These are phyloP conservation scores for Dothideomycetidae sp. DNA, from an alignment of 2,329 filamentous ascomycete species.

Conservation along the genomic window DNA sequence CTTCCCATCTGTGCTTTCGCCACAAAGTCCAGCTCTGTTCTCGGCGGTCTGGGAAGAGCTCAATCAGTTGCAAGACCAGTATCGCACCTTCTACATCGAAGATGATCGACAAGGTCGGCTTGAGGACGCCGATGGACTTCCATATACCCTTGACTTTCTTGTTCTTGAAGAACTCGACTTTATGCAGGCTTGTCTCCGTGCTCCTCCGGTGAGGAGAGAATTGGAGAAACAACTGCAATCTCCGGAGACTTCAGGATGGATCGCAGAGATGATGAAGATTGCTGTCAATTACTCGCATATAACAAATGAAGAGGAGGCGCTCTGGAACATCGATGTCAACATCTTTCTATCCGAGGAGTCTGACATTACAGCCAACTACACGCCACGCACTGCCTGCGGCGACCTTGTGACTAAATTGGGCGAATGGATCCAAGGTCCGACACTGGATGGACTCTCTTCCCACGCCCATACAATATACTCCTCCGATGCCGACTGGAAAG, in stretches of 20 bases:
- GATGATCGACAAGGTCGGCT: slow-evolving; percentile 75
- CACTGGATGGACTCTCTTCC: slow-evolving; percentile 63
- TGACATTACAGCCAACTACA: slow-evolving; percentile 90
- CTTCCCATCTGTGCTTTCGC: slow-evolving; percentile 67
- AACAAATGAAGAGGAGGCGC: slow-evolving; percentile 76
- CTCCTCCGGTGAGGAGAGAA: slow-evolving; percentile 75
- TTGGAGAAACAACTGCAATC: slow-evolving; percentile 62
- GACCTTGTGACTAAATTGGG: slow-evolving; percentile 86
- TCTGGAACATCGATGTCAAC: slow-evolving; percentile 96
- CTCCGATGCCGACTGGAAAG: slow-evolving; percentile 41
- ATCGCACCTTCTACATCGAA: slow-evolving; percentile 73
- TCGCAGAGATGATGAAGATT: slow-evolving; percentile 75
- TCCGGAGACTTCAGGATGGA: slow-evolving; percentile 53
- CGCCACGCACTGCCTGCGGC: slow-evolving; percentile 78
- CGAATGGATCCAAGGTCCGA: slow-evolving; percentile 68
- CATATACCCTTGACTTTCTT: slow-evolving; percentile 86
- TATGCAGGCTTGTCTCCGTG: slow-evolving; percentile 77
- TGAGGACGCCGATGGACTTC: slow-evolving; percentile 80
- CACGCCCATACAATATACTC: slow-evolving; percentile 64
- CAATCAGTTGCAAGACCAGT: slow-evolving; percentile 53
- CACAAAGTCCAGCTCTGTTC: slow-evolving; percentile 73
- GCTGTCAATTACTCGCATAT: slow-evolving; percentile 79
- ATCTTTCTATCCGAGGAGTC: slow-evolving; percentile 92
- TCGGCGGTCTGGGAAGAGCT: slow-evolving; percentile 82
- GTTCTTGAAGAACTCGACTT: slow-evolving; percentile 91